A percentile compares a stretch with the other conserved stretches of the same genome.
phyloP scores from a whole-genome alignment of 192 early-diverging fungal species.

The Linnemannia elongata region DNA sequence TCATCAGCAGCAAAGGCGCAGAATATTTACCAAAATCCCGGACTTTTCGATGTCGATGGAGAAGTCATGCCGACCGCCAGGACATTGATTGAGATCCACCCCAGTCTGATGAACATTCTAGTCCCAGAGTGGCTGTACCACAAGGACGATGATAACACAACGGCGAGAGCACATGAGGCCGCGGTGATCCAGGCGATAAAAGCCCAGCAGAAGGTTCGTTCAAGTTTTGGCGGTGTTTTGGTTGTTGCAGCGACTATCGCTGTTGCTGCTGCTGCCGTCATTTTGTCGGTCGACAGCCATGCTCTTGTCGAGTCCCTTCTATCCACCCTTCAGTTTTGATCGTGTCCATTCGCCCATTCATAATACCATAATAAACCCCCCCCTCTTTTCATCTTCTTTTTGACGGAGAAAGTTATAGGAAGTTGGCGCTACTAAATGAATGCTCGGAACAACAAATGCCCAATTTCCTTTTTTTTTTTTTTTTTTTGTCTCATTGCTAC shows the following conservation, averaged over 20 bases:
- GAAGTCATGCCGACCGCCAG: slow-evolving; percentile 48
- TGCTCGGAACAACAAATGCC: no score
- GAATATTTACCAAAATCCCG: slow-evolving; percentile 23
- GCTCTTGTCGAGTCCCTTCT: neutral
- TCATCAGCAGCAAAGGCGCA: slow-evolving; percentile 14
- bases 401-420: no score
- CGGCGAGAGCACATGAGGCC: neutral
- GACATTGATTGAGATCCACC: slow-evolving; percentile 45
- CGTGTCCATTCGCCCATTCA: neutral
- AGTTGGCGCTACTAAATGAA: no score
- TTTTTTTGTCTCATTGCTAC: no score
- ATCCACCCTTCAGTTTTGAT: neutral
- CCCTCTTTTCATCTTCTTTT: no score
- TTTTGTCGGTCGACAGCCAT: neutral
- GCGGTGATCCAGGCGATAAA: neutral
- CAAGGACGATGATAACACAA: neutral
- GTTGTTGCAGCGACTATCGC: neutral
- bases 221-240: neutral
- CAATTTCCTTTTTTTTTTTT: no score
- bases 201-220: neutral
- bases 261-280: neutral
- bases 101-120: slow-evolving; percentile 34
- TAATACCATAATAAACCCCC: neutral
- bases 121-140: slow-evolving; percentile 45
- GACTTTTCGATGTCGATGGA: slow-evolving; percentile 48